Percentiles rank a stretch among this genome's conserved stretches.
These are phyloP conservation scores for Cystobasidium pallidum DNA, from an alignment of 1,284 basidiomycete genomes.

Conservation along the genomic window DNA sequence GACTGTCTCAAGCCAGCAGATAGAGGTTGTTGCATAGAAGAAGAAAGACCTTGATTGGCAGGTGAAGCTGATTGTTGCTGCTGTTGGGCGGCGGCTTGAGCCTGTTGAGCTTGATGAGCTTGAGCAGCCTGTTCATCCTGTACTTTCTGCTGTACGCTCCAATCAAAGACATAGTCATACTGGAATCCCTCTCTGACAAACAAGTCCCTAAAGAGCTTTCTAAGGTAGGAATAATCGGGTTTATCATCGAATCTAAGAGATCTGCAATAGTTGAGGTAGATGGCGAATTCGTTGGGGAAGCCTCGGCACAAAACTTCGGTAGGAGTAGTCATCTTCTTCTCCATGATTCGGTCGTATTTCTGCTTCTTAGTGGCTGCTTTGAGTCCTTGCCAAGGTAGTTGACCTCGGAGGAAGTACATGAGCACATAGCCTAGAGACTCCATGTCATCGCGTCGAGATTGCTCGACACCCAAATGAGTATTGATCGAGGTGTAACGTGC, in stretches of 20 bases:
- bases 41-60: slow-evolving; percentile 24
- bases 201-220: slow-evolving; percentile 96
- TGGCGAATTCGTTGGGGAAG: slow-evolving; percentile 96
- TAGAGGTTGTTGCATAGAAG: slow-evolving; percentile 13
- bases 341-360: slow-evolving; percentile 99
- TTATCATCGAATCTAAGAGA: slow-evolving; percentile 95
- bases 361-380: slow-evolving; percentile 98
- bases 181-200: slow-evolving; percentile 96
- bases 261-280: slow-evolving; percentile 96
- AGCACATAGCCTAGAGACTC: slow-evolving; percentile 95
- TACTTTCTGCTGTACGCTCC: slow-evolving; percentile 75
- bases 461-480: slow-evolving; percentile 96
- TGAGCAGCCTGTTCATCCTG: slow-evolving; percentile 34
- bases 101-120: slow-evolving; percentile 14
- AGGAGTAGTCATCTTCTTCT: slow-evolving; percentile 99
- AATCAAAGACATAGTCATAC: slow-evolving; percentile 98
- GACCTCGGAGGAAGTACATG: slow-evolving; percentile 97
- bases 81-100: slow-evolving; percentile 19
- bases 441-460: slow-evolving; percentile 92
- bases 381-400: slow-evolving; percentile 95
- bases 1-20: slow-evolving; percentile 27
- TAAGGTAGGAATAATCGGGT: slow-evolving; percentile 88
- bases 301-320: slow-evolving; percentile 93
- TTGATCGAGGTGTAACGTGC: slow-evolving; percentile 99
- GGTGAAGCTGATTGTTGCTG: slow-evolving; percentile 8